Evolutionary conservation across 805 yeast species (phyloP).

Genomic region (Maudiozyma serrabonitensis): DNA sequence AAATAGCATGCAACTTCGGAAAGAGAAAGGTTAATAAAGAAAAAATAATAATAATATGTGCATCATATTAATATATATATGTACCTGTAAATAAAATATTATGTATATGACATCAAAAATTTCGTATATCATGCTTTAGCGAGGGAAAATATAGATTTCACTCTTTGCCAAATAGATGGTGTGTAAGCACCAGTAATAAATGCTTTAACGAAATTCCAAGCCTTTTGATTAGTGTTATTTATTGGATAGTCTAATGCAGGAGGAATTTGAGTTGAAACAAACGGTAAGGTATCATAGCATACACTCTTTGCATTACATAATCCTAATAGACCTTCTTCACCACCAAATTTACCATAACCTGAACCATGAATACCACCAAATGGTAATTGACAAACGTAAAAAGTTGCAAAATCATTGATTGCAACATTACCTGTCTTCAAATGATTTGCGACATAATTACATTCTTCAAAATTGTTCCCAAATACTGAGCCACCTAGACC

Average conservation of each 20-base stretch:
- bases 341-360: conserved; percentile 97
- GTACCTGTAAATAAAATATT: not conserved
- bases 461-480: conserved; percentile 49
- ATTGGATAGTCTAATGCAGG: conserved; percentile 89
- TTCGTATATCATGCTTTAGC: conserved; percentile 28
- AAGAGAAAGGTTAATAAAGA: too few relatives aligned
- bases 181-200: conserved; percentile 82
- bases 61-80: too few relatives aligned
- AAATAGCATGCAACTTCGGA: not conserved
- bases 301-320: conserved; percentile 80
- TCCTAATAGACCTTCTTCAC: conserved; percentile 92
- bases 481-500: conserved; percentile 92
- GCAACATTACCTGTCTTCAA: conserved; percentile 88
- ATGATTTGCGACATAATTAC: conserved; percentile 52
- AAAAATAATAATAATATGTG: not conserved
- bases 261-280: conserved; percentile 77
- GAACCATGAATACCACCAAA: conserved; percentile 92
- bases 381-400: conserved; percentile 89
- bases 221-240: conserved; percentile 53
- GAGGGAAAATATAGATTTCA: conserved; percentile 43
- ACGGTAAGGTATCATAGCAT: conserved; percentile 73
- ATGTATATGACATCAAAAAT: not conserved
- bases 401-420: conserved; percentile 95
- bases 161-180: conserved; percentile 57
- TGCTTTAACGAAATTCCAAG: conserved; percentile 81